Base-by-base conservation (phyloP, 169 alveolate genomes). In the Theileria luwenshuni region DNA sequence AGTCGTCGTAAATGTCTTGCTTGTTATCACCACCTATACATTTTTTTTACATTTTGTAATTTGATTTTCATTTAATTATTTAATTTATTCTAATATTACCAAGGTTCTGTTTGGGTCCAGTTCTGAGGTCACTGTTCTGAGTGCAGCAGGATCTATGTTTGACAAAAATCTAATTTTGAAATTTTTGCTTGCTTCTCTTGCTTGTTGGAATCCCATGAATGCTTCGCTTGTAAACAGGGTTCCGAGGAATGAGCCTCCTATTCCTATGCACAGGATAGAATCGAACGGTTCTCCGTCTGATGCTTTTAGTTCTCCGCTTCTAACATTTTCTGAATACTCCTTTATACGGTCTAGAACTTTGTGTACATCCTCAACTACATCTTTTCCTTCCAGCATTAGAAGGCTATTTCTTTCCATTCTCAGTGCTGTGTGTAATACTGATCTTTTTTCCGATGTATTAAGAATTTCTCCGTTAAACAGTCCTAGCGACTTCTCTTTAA, bases 1-100 rank as follows among this genome's bases (percentile, higher is more conserved):
- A 8, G 98, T 99, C 23, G 99, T 98, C n/a, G 99, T 97, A 92
- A 98, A 98, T n/a, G 99, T 98, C 91, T 98, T 98, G 43, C 98
- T 93, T 73, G 94, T 93, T 65, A 97, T 90, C 8, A 98, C 90
- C 17, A 96, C 96, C 80, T 93, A 64, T 8, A 64, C 47, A 28
- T 27, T 58, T 76, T 30, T 47, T 61, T 35, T 61, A 51, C 23
- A 12, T 51, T 51, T 30, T 2, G 23, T 2, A 8, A 19, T 25
- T 25, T 1, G 45, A 8, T 15, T 21, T 6, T 19, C 32, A 59
- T 3, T 6, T 25, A 10, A 28, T 17, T 6, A 3, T 10, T 17
- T 19, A 33, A 5, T n/a, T 21, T 19, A 25, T 6, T n/a, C 25
- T 6, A 3, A 3, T 35, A 83, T 25, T 23, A 89, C 92, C 54